Evolutionary conservation across 2,329 filamentous ascomycete genomes (phyloP).

Genomic region (Phaeosphaeriaceae sp.): DNA sequence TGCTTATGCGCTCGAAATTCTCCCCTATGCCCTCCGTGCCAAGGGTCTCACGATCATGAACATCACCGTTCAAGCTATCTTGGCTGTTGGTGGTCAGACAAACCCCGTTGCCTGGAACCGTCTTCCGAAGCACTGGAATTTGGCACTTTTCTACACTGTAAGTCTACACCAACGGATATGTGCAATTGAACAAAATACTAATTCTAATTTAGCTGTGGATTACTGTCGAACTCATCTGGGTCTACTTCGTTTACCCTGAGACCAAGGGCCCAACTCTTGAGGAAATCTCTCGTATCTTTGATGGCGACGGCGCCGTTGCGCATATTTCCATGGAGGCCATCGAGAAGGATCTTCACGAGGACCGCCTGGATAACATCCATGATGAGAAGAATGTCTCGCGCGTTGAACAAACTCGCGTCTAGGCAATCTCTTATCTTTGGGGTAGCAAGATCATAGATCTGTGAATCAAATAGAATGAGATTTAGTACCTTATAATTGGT

Average conservation of each 20-base stretch:
- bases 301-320: slow-evolving; percentile 62
- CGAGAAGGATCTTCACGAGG: slow-evolving; percentile 24
- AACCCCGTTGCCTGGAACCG: slow-evolving; percentile 69
- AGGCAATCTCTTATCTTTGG: slow-evolving; percentile 1
- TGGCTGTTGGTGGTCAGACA: slow-evolving; percentile 66
- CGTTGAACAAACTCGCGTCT: slow-evolving; percentile 19
- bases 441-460: not conserved
- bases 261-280: slow-evolving; percentile 74
- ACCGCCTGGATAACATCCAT: slow-evolving; percentile 16
- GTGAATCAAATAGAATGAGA: not conserved
- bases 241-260: slow-evolving; percentile 56
- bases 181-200: not conserved
- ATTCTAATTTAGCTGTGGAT: slow-evolving; percentile 57
- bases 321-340: slow-evolving; percentile 31
- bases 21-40: slow-evolving; percentile 57
- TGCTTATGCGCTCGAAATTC: slow-evolving; percentile 59
- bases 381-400: slow-evolving; percentile 23
- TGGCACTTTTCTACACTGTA: slow-evolving; percentile 68
- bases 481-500: slow-evolving; percentile 4
- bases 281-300: slow-evolving; percentile 72
- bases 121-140: slow-evolving; percentile 63
- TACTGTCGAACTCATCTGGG: slow-evolving; percentile 63
- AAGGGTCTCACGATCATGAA: slow-evolving; percentile 64
- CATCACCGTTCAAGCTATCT: slow-evolving; percentile 66
- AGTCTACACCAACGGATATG: not conserved